A percentile compares a stretch with the other conserved stretches of the same genome.
phyloP scores from a whole-genome alignment of 257 asterid genomes.

The Pogostemon cablin region DNA sequence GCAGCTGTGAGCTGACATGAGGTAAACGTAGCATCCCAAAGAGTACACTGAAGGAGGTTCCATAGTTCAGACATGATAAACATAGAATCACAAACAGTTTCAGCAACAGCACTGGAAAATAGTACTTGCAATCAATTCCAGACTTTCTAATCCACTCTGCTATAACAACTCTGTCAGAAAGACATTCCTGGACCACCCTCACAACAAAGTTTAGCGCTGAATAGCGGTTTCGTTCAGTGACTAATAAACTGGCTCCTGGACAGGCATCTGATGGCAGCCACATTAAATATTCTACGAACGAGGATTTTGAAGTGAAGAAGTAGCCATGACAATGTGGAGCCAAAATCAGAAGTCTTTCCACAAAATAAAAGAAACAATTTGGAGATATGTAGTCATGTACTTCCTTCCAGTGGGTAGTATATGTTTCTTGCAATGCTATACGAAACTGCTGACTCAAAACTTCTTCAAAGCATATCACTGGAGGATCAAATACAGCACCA shows the following conservation, averaged over 20 bases:
- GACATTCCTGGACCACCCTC: slow-evolving; percentile 25
- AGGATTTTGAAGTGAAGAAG: slow-evolving; percentile 48
- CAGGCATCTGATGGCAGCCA: slow-evolving; percentile 26
- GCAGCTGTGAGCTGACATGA: slow-evolving; percentile 26
- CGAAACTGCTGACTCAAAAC: slow-evolving; percentile 26
- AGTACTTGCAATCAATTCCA: not conserved
- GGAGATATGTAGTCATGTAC: slow-evolving; percentile 50
- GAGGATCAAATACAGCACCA: not conserved
- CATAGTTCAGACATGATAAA: slow-evolving; percentile 24
- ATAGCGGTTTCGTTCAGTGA: not conserved
- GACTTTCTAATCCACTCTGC: slow-evolving; percentile 40
- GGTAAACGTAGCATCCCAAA: not conserved
- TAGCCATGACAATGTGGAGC: slow-evolving; percentile 32
- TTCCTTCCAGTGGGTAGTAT: slow-evolving; percentile 34
- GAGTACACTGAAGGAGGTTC: not conserved
- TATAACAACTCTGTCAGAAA: not conserved
- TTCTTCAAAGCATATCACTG: not conserved
- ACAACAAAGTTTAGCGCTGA: slow-evolving; percentile 20
- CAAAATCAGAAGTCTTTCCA: slow-evolving; percentile 58
- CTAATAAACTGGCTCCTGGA: slow-evolving; percentile 15
- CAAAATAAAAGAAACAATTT: slow-evolving; percentile 52
- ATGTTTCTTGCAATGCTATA: slow-evolving; percentile 45
- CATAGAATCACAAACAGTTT: slow-evolving; percentile 48
- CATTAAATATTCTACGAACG: slow-evolving; percentile 53
- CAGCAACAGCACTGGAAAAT: slow-evolving; percentile 40